Base-by-base conservation (phyloP, 495 filamentous ascomycete genomes). In the Bombardia bombarda region DNA sequence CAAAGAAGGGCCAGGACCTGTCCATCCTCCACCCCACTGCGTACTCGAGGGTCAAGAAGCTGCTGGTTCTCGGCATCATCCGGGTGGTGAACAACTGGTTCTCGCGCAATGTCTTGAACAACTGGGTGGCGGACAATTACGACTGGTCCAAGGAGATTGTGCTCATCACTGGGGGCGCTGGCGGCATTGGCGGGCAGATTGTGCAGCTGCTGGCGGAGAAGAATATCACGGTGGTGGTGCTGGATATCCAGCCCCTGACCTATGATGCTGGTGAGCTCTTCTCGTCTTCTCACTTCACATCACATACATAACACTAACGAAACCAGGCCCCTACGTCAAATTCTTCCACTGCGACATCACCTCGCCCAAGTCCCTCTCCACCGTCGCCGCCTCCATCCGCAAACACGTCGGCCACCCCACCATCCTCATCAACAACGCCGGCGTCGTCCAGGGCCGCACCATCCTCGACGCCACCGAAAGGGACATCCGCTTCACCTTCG, bases 361-460 rank as follows among this genome's bases (percentile, higher is more conserved):
- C 32, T 75, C 69, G 1, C 57, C 72, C 6, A 38, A 56, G 4
- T 63, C 59, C 10, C 66, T 86, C 50, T 52, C 70, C 5, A 48
- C 59, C 6, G 67, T 64, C 7, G 78, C 73, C 1, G 30, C 51
- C 13, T 33, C 65, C 21, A 71, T 86, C 60, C 73, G 74, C 38
- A 55, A 57, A 16, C 58, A 69, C 4, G 61, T 83, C 43, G 84
- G 84, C 46, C 32, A 70, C 5, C 84, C 84, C 0, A 86, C 80
- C 1, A 65, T 87, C 45, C 64, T 89, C 0, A 80, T 89, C 64
- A 85, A 86, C 68, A 89, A 87, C 56, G 84, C 84, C 1, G 84
- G 83, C 39, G 68, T 84, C 22, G 73, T 70, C 17, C 70, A 68
- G n/a, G 79, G 76, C 26, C 70, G 74, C 19, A 72, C 73, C 17